These are phyloP conservation scores for Gnomoniopsis sp. DNA, from an alignment of 2,329 filamentous ascomycete species.

Conservation along the genomic window DNA sequence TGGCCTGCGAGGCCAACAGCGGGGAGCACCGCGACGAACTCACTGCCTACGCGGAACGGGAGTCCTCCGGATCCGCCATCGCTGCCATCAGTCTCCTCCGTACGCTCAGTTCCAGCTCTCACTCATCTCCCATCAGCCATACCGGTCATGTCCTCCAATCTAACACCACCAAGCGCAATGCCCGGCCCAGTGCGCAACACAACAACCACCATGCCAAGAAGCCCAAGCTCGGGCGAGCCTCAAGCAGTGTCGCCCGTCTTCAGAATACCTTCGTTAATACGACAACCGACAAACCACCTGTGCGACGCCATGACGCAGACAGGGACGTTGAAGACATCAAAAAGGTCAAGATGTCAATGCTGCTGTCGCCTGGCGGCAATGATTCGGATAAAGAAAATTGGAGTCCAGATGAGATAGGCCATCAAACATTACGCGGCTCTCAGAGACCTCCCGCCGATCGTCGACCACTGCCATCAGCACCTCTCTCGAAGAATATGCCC, in stretches of 20 bases:
- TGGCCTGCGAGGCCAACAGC: slow-evolving; percentile 77
- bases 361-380: slow-evolving; percentile 45
- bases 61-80: slow-evolving; percentile 73
- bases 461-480: slow-evolving; percentile 34
- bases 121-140: slow-evolving; percentile 28
- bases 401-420: slow-evolving; percentile 52
- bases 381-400: slow-evolving; percentile 98
- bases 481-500: slow-evolving; percentile 4
- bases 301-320: slow-evolving; percentile 28
- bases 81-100: slow-evolving; percentile 79
- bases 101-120: slow-evolving; percentile 59
- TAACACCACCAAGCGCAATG: slow-evolving; percentile 66
- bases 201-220: slow-evolving; percentile 51
- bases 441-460: slow-evolving; percentile 24
- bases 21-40: slow-evolving; percentile 74
- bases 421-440: slow-evolving; percentile 26
- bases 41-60: slow-evolving; percentile 71
- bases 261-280: slow-evolving; percentile 39
- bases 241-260: slow-evolving; percentile 60
- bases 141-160: slow-evolving; percentile 38
- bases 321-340: slow-evolving; percentile 32
- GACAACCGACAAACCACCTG: slow-evolving; percentile 33
- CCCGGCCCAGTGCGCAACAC: slow-evolving; percentile 29
- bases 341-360: slow-evolving; percentile 41
- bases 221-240: slow-evolving; percentile 56